Conservation (phyloP, 352 stramenopile genomes). For the Ophiocytium majus region DNA sequence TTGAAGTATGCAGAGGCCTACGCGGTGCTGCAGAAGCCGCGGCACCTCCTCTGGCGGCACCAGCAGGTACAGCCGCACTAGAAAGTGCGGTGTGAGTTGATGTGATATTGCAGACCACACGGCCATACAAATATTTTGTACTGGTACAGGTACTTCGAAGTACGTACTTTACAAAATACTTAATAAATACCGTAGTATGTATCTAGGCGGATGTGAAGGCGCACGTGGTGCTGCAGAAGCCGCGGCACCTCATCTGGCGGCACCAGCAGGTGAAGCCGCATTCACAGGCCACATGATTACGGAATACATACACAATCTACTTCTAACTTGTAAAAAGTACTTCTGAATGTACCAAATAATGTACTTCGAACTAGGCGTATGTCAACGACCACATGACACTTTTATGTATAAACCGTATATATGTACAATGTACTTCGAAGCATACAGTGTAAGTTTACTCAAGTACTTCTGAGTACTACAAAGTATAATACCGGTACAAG, state of each 20-base stretch:
- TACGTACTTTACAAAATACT: too few species aligned
- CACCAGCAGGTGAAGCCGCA: background rate
- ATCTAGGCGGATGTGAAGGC: background rate
- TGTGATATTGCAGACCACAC: background rate
- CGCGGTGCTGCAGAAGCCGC: conserved; percentile 11
- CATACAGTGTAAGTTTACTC: too few species aligned
- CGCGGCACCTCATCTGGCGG: background rate
- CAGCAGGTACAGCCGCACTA: background rate
- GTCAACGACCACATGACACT: background rate
- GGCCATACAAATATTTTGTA: background rate
- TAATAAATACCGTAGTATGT: background rate
- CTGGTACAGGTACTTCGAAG: background rate
- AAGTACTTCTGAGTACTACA: background rate
- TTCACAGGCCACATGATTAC: too few species aligned
- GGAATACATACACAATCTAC: too few species aligned
- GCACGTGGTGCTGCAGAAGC: background rate
- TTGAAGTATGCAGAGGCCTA: background rate
- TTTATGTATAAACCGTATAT: background rate
- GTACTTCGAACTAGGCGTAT: too few species aligned
- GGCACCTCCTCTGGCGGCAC: conserved; percentile 1
- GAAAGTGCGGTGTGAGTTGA: background rate
- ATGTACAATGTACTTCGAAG: background rate
- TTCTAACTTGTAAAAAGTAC: too few species aligned
- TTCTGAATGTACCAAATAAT: too few species aligned
- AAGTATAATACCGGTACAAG: too few species aligned